phyloP scores from a whole-genome alignment of 2,329 filamentous ascomycete genomes.

The Arthrobotrys sphaeroides region DNA sequence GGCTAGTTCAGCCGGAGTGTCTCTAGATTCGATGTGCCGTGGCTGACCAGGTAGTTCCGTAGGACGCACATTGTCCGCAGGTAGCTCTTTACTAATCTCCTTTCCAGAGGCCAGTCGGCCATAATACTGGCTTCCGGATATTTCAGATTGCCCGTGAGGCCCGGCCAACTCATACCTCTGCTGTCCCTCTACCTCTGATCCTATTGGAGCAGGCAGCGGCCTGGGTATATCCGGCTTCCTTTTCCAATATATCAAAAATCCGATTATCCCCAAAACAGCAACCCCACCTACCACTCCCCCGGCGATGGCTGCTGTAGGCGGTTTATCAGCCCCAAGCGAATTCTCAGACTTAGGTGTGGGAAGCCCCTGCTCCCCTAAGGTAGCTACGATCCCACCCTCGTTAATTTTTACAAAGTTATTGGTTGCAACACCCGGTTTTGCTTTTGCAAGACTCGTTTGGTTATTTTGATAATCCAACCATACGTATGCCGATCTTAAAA shows the following conservation, averaged over 20 bases:
- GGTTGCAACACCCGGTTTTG: neutral
- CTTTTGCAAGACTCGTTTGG: neutral
- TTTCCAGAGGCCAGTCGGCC: too few relatives aligned
- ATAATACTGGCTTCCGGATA: too few relatives aligned
- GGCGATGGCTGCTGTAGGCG: neutral
- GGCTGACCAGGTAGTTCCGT: too few relatives aligned
- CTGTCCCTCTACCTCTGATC: too few relatives aligned
- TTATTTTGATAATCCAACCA: constrained; percentile 3
- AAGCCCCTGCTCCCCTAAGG: neutral
- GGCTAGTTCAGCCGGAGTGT: too few relatives aligned
- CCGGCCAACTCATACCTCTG: too few relatives aligned
- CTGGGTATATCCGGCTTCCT: neutral
- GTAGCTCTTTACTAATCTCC: too few relatives aligned
- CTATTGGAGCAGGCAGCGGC: neutral
- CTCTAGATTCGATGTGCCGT: too few relatives aligned
- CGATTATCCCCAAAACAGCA: neutral
- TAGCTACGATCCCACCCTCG: neutral
- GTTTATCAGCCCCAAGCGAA: neutral
- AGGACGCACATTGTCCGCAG: too few relatives aligned
- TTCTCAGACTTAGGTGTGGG: too few relatives aligned
- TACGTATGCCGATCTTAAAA: neutral
- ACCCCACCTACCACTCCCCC: neutral
- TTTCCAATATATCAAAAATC: neutral
- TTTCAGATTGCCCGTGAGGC: too few relatives aligned
- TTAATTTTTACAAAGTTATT: neutral